These are phyloP conservation scores for Mucor circinelloides DNA, from an alignment of 371 early-diverging fungal genomes.

Conservation along the genomic window DNA sequence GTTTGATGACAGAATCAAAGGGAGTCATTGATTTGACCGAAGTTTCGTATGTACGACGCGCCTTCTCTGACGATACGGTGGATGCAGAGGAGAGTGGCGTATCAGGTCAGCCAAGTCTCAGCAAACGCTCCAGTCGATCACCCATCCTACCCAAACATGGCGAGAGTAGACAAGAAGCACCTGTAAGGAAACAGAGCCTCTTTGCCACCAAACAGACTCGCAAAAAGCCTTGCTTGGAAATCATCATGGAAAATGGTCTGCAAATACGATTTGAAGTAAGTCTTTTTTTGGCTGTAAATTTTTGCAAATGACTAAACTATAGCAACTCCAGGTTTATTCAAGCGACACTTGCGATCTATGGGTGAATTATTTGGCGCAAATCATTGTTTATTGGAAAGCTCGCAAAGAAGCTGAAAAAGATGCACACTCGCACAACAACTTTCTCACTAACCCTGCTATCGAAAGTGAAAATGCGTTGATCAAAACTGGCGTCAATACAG, in stretches of 20 bases:
- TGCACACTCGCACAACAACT: conserved; percentile 32
- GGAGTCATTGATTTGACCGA: conserved; percentile 60
- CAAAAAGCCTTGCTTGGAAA: conserved; percentile 31
- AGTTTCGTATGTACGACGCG: conserved; percentile 36
- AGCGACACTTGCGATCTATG: conserved; percentile 54
- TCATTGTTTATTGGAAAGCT: conserved; percentile 57
- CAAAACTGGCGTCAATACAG: background rate
- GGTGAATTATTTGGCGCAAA: conserved; percentile 48
- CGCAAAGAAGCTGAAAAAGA: conserved; percentile 47
- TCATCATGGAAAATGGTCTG: conserved; percentile 47
- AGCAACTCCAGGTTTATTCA: conserved; percentile 37
- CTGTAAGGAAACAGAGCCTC: background rate
- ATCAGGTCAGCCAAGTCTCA: background rate
- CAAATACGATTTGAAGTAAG: conserved; percentile 36
- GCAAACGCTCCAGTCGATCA: background rate
- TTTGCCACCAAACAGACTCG: conserved; percentile 14
- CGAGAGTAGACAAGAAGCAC: background rate
- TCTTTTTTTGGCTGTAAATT: too few species aligned
- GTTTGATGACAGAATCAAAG: conserved; percentile 44
- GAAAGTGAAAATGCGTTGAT: conserved; percentile 30
- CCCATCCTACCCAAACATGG: background rate
- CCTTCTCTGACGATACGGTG: conserved; percentile 13
- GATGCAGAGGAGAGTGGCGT: background rate
- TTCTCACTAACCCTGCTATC: conserved; percentile 21
- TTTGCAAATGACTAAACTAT: background rate